Conservation (phyloP, 2,329 filamentous ascomycete genomes). For the Colletotrichum limetticola region DNA sequence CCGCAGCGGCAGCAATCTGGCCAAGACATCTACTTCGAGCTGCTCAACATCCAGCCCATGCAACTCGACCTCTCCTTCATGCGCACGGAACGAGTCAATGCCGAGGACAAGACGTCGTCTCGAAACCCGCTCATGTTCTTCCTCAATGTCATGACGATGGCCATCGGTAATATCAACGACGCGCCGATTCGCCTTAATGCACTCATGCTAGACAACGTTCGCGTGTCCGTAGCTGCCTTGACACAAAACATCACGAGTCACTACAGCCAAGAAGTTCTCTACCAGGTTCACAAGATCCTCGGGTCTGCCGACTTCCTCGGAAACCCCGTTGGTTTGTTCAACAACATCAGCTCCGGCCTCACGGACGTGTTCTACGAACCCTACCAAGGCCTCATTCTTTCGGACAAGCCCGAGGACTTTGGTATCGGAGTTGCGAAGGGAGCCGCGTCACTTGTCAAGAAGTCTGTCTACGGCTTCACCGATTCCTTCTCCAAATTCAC, state of each 20-base stretch:
- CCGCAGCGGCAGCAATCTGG: slow-evolving; percentile 85
- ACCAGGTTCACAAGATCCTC: slow-evolving; percentile 96
- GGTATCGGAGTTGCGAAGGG: slow-evolving; percentile 96
- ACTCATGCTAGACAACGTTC: slow-evolving; percentile 92
- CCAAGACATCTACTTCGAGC: slow-evolving; percentile 97
- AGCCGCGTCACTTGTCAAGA: slow-evolving; percentile 97
- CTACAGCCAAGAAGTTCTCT: slow-evolving; percentile 95
- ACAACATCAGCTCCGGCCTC: slow-evolving; percentile 96
- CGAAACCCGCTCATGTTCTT: slow-evolving; percentile 98
- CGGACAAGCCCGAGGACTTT: slow-evolving; percentile 93
- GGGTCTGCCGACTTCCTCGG: slow-evolving; percentile 97
- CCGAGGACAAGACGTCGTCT: slow-evolving; percentile 91
- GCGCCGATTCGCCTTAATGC: slow-evolving; percentile 94
- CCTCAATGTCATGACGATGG: slow-evolving; percentile 98
- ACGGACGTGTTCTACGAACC: slow-evolving; percentile 99
- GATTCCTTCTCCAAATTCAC: slow-evolving; percentile 99
- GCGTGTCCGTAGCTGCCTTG: slow-evolving; percentile 86
- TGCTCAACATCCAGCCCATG: slow-evolving; percentile 97
- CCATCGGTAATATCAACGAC: slow-evolving; percentile 98
- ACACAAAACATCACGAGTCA: slow-evolving; percentile 90
- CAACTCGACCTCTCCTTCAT: slow-evolving; percentile 98
- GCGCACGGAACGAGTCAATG: slow-evolving; percentile 94
- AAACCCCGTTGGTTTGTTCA: slow-evolving; percentile 97
- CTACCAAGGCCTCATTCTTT: slow-evolving; percentile 97
- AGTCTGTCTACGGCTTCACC: slow-evolving; percentile 96